These are phyloP conservation scores for Boletellus dicymbophilus DNA, from an alignment of 1,284 basidiomycete species.

Conservation along the genomic window DNA sequence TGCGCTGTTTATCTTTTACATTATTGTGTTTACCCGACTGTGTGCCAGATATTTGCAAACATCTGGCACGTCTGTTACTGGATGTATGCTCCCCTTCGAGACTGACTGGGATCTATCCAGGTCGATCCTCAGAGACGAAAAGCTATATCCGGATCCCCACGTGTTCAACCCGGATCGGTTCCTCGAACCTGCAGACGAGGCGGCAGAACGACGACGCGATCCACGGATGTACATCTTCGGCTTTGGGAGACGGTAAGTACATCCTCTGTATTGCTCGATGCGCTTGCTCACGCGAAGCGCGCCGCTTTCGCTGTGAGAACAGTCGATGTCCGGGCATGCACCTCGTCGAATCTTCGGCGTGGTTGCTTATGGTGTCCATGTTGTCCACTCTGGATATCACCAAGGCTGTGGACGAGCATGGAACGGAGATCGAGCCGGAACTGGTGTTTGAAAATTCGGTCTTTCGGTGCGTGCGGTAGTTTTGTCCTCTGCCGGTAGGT, in stretches of 20 bases:
- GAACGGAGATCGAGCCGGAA: conserved; percentile 45
- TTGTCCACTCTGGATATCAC: conserved; percentile 53
- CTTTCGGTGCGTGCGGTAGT: conserved; percentile 38
- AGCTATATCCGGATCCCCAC: conserved; percentile 46
- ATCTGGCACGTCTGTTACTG: conserved; percentile 41
- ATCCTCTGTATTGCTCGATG: too few relatives aligned
- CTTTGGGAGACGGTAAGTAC: conserved; percentile 52
- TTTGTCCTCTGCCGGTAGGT: conserved; percentile 16
- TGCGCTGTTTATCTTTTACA: background rate
- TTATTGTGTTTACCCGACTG: conserved; percentile 1
- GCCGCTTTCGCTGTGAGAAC: too few relatives aligned
- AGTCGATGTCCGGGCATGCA: conserved; percentile 52
- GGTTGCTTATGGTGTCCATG: conserved; percentile 51
- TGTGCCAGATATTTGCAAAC: conserved; percentile 39
- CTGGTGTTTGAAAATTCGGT: conserved; percentile 50
- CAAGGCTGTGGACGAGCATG: conserved; percentile 49
- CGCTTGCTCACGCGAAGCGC: too few relatives aligned
- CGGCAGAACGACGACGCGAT: conserved; percentile 37
- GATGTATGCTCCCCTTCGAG: too few relatives aligned
- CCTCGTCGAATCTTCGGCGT: conserved; percentile 54
- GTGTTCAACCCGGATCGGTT: conserved; percentile 53
- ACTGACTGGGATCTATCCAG: conserved; percentile 23
- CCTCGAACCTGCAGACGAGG: conserved; percentile 37
- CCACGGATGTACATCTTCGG: conserved; percentile 54
- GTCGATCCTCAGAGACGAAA: conserved; percentile 50